Percentiles rank a stretch among this genome's conserved stretches.
phyloP scores from a whole-genome alignment of 2,329 filamentous ascomycete species.

The Didymella pinodella region DNA sequence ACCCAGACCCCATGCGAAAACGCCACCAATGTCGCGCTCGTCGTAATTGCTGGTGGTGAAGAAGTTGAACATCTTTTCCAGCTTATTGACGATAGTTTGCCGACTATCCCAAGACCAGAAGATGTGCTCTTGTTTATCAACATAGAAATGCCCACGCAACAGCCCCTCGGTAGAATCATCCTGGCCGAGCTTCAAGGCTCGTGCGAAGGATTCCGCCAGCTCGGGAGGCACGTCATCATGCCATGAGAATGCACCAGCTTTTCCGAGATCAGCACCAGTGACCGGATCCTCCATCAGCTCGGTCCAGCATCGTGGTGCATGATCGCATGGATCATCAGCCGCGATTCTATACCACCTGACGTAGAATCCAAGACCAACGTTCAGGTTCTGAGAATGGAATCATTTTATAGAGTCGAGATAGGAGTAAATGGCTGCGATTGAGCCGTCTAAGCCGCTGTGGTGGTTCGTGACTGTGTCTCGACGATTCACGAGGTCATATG shows the following conservation, averaged over 20 bases:
- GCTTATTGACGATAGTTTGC: slow-evolving; percentile 67
- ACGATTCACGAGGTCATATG: slow-evolving; percentile 75
- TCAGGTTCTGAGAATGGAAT: slow-evolving; percentile 57
- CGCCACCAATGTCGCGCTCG: slow-evolving; percentile 64
- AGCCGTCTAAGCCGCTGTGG: slow-evolving; percentile 68
- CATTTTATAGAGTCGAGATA: slow-evolving; percentile 66
- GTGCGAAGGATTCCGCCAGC: slow-evolving; percentile 64
- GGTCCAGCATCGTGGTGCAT: slow-evolving; percentile 58
- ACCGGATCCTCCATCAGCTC: slow-evolving; percentile 66
- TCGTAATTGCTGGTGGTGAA: slow-evolving; percentile 44
- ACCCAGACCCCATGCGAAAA: slow-evolving; percentile 78
- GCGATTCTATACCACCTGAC: slow-evolving; percentile 59
- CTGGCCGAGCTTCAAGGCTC: slow-evolving; percentile 61
- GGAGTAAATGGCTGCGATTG: slow-evolving; percentile 62
- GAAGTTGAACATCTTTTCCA: slow-evolving; percentile 61
- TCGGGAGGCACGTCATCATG: slow-evolving; percentile 55
- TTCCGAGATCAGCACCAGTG: slow-evolving; percentile 66
- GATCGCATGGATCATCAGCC: slow-evolving; percentile 21
- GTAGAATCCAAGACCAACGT: slow-evolving; percentile 74
- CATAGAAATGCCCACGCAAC: slow-evolving; percentile 66
- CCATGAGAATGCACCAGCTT: slow-evolving; percentile 55
- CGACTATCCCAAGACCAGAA: slow-evolving; percentile 81
- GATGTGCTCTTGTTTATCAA: slow-evolving; percentile 64
- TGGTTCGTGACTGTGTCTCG: slow-evolving; percentile 70
- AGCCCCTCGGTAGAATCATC: slow-evolving; percentile 64